A percentile compares a stretch with the other conserved stretches of the same genome.
Evolutionary conservation across 164 flowering plant species (phyloP).

Genomic region (Stephania cephalantha): DNA sequence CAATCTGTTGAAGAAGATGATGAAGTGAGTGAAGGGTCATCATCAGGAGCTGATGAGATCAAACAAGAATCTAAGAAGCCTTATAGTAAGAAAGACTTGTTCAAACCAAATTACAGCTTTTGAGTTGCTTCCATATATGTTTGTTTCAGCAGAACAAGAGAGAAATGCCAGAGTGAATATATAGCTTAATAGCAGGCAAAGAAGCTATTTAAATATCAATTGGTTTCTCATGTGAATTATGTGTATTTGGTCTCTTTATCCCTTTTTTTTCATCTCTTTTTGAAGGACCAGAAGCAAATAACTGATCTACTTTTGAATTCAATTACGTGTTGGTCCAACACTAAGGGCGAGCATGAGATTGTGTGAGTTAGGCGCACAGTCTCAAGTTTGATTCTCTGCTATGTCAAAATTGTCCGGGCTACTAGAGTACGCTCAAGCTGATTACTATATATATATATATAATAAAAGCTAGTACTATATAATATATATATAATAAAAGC

Average conservation of each 20-base stretch:
- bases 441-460: too few relatives aligned
- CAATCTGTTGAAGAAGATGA: constrained; percentile 24
- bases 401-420: too few relatives aligned
- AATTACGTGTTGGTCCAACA: too few relatives aligned
- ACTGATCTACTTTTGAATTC: background rate
- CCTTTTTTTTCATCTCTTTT: too few relatives aligned
- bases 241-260: background rate
- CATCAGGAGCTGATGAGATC: constrained; percentile 9
- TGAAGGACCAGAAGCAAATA: background rate
- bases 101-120: constrained; percentile 43
- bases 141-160: background rate
- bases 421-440: too few relatives aligned
- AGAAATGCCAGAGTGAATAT: background rate
- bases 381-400: too few relatives aligned
- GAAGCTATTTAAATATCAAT: background rate
- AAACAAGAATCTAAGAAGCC: constrained; percentile 32
- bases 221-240: background rate
- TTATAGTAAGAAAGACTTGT: constrained; percentile 19
- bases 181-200: background rate
- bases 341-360: too few relatives aligned
- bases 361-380: too few relatives aligned
- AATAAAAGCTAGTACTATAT: too few relatives aligned
- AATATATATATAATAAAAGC: too few relatives aligned
- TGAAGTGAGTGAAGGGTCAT: constrained; percentile 19
- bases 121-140: background rate